Evolutionary conservation across 2,329 filamentous ascomycete genomes (phyloP).

Genomic region (Fusarium tupiense): DNA sequence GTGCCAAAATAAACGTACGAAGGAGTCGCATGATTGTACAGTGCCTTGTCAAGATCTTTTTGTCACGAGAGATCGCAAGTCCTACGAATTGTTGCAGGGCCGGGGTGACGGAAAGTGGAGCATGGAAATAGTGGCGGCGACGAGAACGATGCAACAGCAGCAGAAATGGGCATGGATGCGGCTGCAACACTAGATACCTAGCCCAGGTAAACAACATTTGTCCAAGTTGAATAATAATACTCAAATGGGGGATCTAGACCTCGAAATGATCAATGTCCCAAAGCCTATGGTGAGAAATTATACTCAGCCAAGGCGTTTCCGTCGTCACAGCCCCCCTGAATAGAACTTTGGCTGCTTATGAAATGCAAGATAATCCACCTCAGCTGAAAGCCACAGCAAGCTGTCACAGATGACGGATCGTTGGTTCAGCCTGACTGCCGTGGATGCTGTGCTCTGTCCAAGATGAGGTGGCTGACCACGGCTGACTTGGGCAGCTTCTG

Average conservation of each 20-base stretch:
- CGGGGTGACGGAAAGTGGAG: conserved; percentile 30
- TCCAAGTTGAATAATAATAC: not conserved
- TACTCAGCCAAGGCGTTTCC: conserved; percentile 27
- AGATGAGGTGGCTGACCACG: conserved; percentile 1
- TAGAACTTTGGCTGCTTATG: conserved; percentile 20
- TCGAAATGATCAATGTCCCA: not conserved
- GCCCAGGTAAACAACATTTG: not conserved
- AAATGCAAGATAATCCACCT: conserved; percentile 17
- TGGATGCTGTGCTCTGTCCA: conserved; percentile 7
- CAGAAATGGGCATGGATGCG: not conserved
- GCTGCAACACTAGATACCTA: not conserved
- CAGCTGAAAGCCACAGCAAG: conserved; percentile 31
- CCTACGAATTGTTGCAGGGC: not conserved
- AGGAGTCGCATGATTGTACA: too few relatives aligned
- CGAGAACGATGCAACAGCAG: not conserved
- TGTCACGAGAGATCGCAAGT: not conserved
- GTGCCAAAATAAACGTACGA: not conserved
- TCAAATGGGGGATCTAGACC: not conserved
- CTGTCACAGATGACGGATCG: conserved; percentile 24
- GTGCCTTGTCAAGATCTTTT: not conserved
- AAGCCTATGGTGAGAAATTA: not conserved
- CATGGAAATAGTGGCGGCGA: conserved; percentile 21
- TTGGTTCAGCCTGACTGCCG: conserved; percentile 1
- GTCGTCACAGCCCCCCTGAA: conserved; percentile 13
- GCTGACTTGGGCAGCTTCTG: conserved; percentile 7